These are phyloP conservation scores for Cladosporium halotolerans DNA, from an alignment of 2,329 filamentous ascomycete species.

Conservation along the genomic window DNA sequence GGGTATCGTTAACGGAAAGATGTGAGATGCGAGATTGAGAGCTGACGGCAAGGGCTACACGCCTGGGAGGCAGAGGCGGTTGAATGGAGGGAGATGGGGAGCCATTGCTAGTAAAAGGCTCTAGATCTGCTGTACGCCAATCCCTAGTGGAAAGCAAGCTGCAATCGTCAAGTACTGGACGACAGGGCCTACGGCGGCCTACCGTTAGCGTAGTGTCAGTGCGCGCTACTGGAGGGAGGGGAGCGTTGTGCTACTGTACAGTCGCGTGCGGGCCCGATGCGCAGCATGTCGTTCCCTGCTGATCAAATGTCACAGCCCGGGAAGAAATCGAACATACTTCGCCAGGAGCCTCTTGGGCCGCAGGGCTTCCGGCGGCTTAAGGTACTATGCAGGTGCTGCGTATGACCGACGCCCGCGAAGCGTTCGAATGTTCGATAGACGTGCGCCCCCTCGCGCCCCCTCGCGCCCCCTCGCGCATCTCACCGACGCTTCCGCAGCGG, in stretches of 20 bases:
- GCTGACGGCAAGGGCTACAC: no score
- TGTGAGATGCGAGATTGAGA: no score
- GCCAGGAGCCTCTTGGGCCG: not conserved
- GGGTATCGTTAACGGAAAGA: not conserved
- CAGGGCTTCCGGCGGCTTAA: conserved; percentile 8
- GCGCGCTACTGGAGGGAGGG: not conserved
- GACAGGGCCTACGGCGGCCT: conserved; percentile 8
- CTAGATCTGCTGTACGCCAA: conserved; percentile 9
- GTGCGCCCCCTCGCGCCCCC: not conserved
- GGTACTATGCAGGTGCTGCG: conserved; percentile 10
- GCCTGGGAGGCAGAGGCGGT: not conserved
- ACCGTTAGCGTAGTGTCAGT: not conserved
- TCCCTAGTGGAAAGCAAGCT: conserved; percentile 7
- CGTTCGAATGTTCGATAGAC: conserved; percentile 1
- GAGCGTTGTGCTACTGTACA: not conserved
- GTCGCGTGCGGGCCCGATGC: conserved; percentile 2
- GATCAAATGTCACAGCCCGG: no score
- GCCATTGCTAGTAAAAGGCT: conserved; percentile 3
- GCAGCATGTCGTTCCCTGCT: no score
- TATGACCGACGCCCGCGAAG: not conserved
- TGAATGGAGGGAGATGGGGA: not conserved
- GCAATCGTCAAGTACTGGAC: conserved; percentile 8
- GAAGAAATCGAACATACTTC: not conserved
- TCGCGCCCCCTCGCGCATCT: conserved; percentile 1
- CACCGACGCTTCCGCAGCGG: conserved; percentile 4